phyloP scores from a whole-genome alignment of 768 basidiomycete species.

The Lentinus brumalis region DNA sequence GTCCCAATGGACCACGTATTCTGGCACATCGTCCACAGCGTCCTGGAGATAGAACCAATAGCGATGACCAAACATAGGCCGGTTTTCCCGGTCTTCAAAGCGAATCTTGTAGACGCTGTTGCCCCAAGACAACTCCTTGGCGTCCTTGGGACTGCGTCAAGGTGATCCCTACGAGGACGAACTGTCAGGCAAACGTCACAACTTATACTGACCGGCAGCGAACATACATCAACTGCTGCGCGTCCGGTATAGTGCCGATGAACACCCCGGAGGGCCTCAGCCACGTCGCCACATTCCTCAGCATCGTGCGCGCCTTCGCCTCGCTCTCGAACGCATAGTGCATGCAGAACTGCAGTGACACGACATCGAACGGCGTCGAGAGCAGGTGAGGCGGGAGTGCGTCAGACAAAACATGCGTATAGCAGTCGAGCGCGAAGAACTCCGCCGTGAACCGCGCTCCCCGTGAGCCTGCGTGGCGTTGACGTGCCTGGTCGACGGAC shows the following conservation, averaged over 20 bases:
- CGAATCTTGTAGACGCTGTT: slow-evolving; percentile 89
- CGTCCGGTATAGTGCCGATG: slow-evolving; percentile 95
- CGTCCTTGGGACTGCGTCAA: slow-evolving; percentile 67
- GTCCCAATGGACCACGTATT: slow-evolving; percentile 96
- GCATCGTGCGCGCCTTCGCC: slow-evolving; percentile 86
- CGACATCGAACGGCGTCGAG: slow-evolving; percentile 80
- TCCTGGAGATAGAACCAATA: slow-evolving; percentile 94
- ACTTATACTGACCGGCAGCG: background rate
- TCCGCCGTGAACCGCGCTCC: slow-evolving; percentile 67
- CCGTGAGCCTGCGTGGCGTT: slow-evolving; percentile 59
- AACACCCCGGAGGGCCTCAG: slow-evolving; percentile 87
- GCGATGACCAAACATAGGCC: slow-evolving; percentile 81
- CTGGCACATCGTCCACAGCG: slow-evolving; percentile 96
- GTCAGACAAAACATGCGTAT: slow-evolving; percentile 66
- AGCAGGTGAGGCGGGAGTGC: slow-evolving; percentile 67
- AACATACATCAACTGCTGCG: slow-evolving; percentile 78
- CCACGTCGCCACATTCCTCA: slow-evolving; percentile 83
- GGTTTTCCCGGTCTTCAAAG: slow-evolving; percentile 71
- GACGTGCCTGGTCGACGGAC: slow-evolving; percentile 86
- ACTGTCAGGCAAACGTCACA: background rate
- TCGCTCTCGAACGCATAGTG: slow-evolving; percentile 98
- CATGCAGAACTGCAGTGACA: slow-evolving; percentile 99
- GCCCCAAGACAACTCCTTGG: slow-evolving; percentile 77
- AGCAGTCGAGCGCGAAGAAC: slow-evolving; percentile 91
- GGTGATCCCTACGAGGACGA: slow-evolving; percentile 53